Evolutionary conservation across 139 green algal species (phyloP).

Genomic region (Coccomyxa sp.): DNA sequence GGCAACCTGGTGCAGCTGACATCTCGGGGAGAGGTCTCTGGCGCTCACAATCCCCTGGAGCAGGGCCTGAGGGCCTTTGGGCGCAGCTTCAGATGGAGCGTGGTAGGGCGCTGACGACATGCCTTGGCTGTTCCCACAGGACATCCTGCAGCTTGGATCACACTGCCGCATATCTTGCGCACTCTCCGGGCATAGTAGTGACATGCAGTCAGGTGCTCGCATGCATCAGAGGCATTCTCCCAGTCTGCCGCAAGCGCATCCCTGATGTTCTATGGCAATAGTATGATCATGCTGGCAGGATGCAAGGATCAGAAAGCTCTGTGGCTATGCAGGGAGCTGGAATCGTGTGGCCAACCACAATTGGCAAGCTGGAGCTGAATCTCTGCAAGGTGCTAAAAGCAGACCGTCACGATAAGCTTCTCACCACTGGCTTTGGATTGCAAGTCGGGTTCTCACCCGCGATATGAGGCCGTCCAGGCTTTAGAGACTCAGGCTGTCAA

Average conservation of each 20-base stretch:
- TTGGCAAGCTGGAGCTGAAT: conserved; percentile 19
- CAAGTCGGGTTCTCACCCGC: conserved; percentile 14
- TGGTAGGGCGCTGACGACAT: conserved; percentile 26
- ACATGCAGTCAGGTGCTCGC: no score
- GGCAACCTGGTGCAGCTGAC: conserved; percentile 48
- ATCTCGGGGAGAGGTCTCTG: no score
- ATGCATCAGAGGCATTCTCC: no score
- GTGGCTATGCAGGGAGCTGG: conserved; percentile 13
- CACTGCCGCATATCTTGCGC: background rate
- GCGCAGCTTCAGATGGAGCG: conserved; percentile 43
- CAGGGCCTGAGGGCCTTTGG: conserved; percentile 21
- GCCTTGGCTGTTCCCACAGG: no score
- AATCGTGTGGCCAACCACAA: conserved; percentile 15
- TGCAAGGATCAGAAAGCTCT: background rate
- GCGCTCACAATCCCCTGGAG: conserved; percentile 1
- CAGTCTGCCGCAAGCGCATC: background rate
- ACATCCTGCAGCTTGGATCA: background rate
- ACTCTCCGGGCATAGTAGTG: background rate
- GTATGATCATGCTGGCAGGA: background rate
- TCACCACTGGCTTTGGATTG: conserved; percentile 4
- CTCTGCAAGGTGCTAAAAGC: conserved; percentile 5
- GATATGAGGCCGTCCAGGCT: background rate
- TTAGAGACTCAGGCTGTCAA: no score
- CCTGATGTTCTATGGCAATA: background rate
- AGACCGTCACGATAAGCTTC: conserved; percentile 3